A percentile compares a stretch with the other conserved stretches of the same genome.
Conservation (phyloP, 2,329 filamentous ascomycete genomes). For the Mycosphaerella arachidis region DNA sequence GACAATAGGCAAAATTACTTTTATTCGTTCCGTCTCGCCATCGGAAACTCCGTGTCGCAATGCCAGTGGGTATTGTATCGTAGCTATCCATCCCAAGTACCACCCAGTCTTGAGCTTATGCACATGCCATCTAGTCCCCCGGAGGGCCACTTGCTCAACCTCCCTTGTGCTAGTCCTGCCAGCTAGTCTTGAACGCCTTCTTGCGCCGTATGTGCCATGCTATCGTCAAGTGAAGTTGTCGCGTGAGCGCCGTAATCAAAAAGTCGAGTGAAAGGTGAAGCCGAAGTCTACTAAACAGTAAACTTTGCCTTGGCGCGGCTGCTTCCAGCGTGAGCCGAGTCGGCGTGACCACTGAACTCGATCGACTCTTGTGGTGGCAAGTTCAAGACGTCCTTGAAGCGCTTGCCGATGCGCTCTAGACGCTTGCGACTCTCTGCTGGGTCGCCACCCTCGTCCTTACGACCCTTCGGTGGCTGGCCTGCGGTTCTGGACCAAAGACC, state of each 20-base stretch:
- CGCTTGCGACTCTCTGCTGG: constrained; percentile 78
- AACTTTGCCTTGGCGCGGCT: constrained; percentile 95
- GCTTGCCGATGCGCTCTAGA: constrained; percentile 75
- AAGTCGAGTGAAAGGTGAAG: constrained; percentile 2
- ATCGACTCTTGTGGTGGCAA: constrained; percentile 71
- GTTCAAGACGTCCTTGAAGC: constrained; percentile 89
- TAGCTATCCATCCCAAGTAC: constrained; percentile 9
- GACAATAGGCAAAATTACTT: constrained; percentile 2
- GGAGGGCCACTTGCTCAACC: constrained; percentile 35
- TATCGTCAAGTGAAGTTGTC: constrained; percentile 12
- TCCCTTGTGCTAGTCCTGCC: constrained; percentile 25
- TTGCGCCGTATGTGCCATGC: constrained; percentile 20
- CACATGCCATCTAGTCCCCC: constrained; percentile 13
- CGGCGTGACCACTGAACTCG: constrained; percentile 96
- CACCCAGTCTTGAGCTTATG: background rate
- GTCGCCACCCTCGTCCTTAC: constrained; percentile 40
- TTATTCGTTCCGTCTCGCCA: background rate
- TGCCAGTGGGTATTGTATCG: constrained; percentile 10
- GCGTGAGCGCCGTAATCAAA: constrained; percentile 4
- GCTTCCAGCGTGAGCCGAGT: constrained; percentile 86
- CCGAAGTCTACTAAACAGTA: constrained; percentile 55
- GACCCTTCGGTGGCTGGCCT: constrained; percentile 72
- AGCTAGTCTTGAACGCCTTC: constrained; percentile 18
- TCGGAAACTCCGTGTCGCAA: constrained; percentile 4
- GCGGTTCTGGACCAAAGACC: constrained; percentile 96